Percentiles rank a stretch among this genome's conserved stretches.
Evolutionary conservation across 2,329 filamentous ascomycete species (phyloP).

Genomic region (Colletotrichum paranaense): DNA sequence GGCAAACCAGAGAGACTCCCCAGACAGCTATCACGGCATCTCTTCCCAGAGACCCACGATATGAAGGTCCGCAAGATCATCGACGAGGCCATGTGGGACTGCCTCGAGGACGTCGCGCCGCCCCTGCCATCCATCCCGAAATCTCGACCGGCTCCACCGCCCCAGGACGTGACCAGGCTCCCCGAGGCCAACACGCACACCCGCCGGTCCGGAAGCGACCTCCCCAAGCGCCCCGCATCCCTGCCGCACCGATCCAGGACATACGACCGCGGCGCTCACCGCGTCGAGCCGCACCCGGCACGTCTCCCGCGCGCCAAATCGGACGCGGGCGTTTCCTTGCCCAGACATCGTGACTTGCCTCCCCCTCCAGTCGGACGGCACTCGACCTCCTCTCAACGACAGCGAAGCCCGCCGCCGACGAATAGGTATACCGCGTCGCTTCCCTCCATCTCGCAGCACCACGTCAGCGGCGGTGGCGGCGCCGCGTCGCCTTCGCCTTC

Average conservation of each 20-base stretch:
- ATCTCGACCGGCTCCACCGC: not conserved
- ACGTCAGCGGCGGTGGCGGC: not conserved
- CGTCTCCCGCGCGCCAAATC: conserved; percentile 20
- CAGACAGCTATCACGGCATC: conserved; percentile 78
- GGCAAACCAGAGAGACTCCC: conserved; percentile 80
- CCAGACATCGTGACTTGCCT: conserved; percentile 9
- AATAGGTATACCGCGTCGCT: conserved; percentile 27
- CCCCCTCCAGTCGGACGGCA: conserved; percentile 24
- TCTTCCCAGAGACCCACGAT: conserved; percentile 74
- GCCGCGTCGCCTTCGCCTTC: not conserved
- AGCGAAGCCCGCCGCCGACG: conserved; percentile 18
- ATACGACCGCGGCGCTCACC: conserved; percentile 6
- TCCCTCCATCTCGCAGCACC: conserved; percentile 15
- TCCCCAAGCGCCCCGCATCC: not conserved
- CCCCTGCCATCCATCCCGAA: conserved; percentile 13
- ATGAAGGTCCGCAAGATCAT: conserved; percentile 68
- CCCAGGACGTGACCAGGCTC: not conserved
- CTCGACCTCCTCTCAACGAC: not conserved
- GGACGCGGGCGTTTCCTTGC: conserved; percentile 10
- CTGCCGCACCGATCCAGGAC: not conserved
- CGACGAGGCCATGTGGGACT: conserved; percentile 67
- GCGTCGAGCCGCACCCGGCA: not conserved
- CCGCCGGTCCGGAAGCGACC: not conserved
- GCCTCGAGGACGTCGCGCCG: conserved; percentile 38
- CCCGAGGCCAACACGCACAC: conserved; percentile 14